Percentiles rank a stretch among this genome's conserved stretches.
These are phyloP conservation scores for Oxalis stricta DNA, from an alignment of 441 rosid species.

Conservation along the genomic window DNA sequence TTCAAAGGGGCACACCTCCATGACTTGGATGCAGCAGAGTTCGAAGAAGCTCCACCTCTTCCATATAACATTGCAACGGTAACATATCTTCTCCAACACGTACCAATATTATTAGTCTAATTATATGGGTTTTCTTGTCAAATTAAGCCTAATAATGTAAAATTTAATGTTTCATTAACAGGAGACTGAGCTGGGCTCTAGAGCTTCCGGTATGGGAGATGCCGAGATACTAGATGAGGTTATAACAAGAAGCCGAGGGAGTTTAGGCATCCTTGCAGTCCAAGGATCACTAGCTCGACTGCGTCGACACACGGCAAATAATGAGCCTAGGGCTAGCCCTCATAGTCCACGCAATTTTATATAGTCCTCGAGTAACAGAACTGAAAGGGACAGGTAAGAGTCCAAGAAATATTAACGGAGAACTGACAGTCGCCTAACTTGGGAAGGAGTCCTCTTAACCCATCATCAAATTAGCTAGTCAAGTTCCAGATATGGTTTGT, in stretches of 20 bases:
- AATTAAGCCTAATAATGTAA: not conserved
- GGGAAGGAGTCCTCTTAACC: conserved; percentile 46
- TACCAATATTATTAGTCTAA: not conserved
- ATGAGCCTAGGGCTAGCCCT: conserved; percentile 21
- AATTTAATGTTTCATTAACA: conserved; percentile 6
- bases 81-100: conserved; percentile 5
- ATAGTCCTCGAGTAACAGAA: conserved; percentile 57
- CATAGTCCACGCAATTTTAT: conserved; percentile 30
- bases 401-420: conserved; percentile 33
- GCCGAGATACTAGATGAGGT: conserved; percentile 71
- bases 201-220: conserved; percentile 48
- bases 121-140: too few relatives aligned
- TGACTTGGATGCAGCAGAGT: conserved; percentile 84
- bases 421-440: conserved; percentile 23
- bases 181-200: conserved; percentile 66
- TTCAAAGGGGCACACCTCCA: conserved; percentile 77
- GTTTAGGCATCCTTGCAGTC: conserved; percentile 66
- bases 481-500: conserved; percentile 6
- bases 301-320: conserved; percentile 55
- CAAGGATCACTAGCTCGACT: conserved; percentile 58
- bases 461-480: conserved; percentile 11
- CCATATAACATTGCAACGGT: conserved; percentile 66
- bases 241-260: conserved; percentile 90
- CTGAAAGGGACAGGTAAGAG: conserved; percentile 40
- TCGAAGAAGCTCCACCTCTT: conserved; percentile 81